Percentiles rank a stretch among this genome's conserved stretches.
Conservation (phyloP, 208 protist species). For the Acanthamoeba lugdunensis region DNA sequence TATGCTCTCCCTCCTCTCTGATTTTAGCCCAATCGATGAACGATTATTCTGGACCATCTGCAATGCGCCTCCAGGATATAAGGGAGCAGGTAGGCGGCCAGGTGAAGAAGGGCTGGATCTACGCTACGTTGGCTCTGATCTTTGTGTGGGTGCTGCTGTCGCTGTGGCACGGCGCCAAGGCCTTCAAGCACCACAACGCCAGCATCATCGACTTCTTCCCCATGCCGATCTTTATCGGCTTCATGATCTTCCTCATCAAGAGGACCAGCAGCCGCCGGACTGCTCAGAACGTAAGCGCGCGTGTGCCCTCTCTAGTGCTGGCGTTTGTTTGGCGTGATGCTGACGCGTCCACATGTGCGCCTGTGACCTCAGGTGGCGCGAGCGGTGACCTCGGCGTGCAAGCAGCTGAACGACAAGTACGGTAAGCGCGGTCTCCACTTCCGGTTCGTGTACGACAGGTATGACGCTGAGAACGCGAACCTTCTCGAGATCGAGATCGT, state of each 20-base stretch:
- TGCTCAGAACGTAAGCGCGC: not conserved
- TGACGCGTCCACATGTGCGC: not conserved
- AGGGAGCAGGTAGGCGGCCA: not conserved
- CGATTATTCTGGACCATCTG: not conserved
- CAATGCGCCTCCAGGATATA: not conserved
- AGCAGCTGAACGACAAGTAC: constrained; percentile 43
- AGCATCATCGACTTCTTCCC: constrained; percentile 6
- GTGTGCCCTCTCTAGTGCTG: not conserved
- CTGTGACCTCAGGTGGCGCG: not conserved
- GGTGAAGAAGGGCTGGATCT: constrained; percentile 46
- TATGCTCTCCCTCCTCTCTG: not conserved
- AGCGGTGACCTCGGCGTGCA: not conserved
- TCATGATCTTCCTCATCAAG: constrained; percentile 55
- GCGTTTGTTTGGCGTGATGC: not conserved
- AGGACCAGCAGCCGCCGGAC: constrained; percentile 2
- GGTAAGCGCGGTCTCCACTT: not conserved
- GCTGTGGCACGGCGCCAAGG: constrained; percentile 19
- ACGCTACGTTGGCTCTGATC: not conserved
- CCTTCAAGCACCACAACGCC: constrained; percentile 23
- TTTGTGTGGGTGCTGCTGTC: not conserved
- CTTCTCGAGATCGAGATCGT: constrained; percentile 31
- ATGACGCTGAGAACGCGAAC: not conserved
- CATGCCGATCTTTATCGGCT: constrained; percentile 34
- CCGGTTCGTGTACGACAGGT: constrained; percentile 27
- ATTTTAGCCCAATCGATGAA: not conserved